Base-by-base conservation (phyloP, 108 stramenopile genomes). In the Cyclotella atomus region DNA sequence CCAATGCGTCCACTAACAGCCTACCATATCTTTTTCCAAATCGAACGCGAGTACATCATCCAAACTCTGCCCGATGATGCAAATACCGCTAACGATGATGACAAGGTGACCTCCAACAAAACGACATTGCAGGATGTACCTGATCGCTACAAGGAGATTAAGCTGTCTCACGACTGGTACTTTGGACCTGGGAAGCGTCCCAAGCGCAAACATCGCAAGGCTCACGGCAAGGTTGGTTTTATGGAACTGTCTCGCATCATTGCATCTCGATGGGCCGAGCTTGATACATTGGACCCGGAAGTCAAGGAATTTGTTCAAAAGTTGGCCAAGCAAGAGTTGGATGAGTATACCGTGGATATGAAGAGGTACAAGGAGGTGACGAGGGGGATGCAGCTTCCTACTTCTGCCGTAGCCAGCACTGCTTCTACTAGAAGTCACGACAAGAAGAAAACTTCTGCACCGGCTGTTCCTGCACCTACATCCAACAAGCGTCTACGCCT, bases 211-310 rank as follows among this genome's bases (percentile, higher is more conserved):
- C 89, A 93, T 77, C 77, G 91, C 36, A 90, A 90, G 73, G 73
- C 84, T 25, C 92, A 93, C 63, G 89, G 92, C 19, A 91, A 93
- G 70, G 84, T 93, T 21, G 89, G 88, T 10, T 93, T 93, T 70
- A 76, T 83, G 9, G 92, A 93, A 25, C 77, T 93, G 62, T 90
- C 92, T 1, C 66, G 81, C 15, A 54, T 76, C 19, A 88, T 93
- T 44, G 87, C 87, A 4, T 59, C 72, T 10, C 84, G 82, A 33
- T 93, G 92, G 92, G 81, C 81, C 19, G 21, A 66, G 44, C 59
- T 82, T 24, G 81, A 71, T 20, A 34, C 36, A 8, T 53, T 62
- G 7, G 81, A 82, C 67, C 81, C 73, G 10, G 81, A 75, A 4
- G 59, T 71, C 7, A 82, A 82, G 59, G 19, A 19, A 4, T 82